phyloP scores from a whole-genome alignment of 2,329 filamentous ascomycete genomes.

The Huntiella moniliformis region DNA sequence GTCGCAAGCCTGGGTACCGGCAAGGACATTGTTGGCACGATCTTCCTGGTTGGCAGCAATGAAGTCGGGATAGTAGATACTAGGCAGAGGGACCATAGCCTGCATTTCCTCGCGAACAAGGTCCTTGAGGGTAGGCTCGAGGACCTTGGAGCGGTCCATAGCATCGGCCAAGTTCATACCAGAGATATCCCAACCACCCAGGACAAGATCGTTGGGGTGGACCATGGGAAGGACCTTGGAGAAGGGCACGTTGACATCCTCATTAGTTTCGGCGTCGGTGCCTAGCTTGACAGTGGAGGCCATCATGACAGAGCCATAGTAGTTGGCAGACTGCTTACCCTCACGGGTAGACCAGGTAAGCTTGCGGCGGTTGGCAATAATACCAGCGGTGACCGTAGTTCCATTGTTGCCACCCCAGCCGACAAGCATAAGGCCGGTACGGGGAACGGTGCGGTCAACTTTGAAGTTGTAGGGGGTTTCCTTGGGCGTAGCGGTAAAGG shows the following conservation, averaged over 20 bases:
- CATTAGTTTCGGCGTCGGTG: conserved; percentile 60
- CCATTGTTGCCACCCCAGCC: conserved; percentile 98
- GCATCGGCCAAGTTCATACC: conserved; percentile 70
- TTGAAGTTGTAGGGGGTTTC: conserved; percentile 95
- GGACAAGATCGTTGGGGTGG: conserved; percentile 84
- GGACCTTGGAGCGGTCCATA: conserved; percentile 89
- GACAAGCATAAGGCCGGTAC: conserved; percentile 91
- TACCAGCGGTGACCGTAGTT: conserved; percentile 88
- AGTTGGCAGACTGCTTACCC: conserved; percentile 70
- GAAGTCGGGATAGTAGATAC: conserved; percentile 98
- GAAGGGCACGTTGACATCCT: conserved; percentile 93
- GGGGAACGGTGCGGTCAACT: conserved; percentile 81
- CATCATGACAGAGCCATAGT: conserved; percentile 97
- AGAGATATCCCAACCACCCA: conserved; percentile 97
- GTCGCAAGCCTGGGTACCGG: conserved; percentile 65
- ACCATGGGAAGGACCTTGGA: conserved; percentile 89
- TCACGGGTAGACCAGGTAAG: conserved; percentile 89
- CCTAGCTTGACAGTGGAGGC: conserved; percentile 93
- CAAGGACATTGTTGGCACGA: conserved; percentile 76
- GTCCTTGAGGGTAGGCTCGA: conserved; percentile 85
- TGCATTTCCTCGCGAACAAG: conserved; percentile 87
- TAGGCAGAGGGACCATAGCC: conserved; percentile 70
- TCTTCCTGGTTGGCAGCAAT: conserved; percentile 97
- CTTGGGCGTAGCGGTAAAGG: conserved; percentile 66
- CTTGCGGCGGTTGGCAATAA: conserved; percentile 79